Base-by-base conservation (phyloP, 805 yeast genomes). In the Wickerhamiella parazyma region DNA sequence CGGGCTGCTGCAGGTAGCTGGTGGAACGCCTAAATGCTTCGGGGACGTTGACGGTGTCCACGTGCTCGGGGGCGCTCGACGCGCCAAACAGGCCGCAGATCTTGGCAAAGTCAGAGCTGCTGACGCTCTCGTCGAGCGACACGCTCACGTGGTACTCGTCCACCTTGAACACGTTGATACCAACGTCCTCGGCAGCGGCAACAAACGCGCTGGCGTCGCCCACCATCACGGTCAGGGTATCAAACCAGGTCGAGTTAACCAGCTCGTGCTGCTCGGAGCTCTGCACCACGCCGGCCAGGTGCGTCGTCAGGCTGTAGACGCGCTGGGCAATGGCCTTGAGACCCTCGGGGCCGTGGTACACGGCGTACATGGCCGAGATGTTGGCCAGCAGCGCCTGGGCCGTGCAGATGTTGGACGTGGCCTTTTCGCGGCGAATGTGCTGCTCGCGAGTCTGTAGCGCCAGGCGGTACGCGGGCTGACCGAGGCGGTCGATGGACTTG, bases 401-500 rank as follows among this genome's bases (percentile, higher is more conserved):
- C 16, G 98, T 91, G 67, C 98, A 91, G 47, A 91, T 91, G 61
- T 91, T 91, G 24, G 95, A 85, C 16, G 98, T 91, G 12, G 98
- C 98, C 65, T 83, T 87, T 61, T 91, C 98, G 62, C 98, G 76
- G 63, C 87, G 83, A 59, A 91, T 91, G 62, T 91, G 98, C 62
- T 91, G 98, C 63, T 91, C 98, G 66, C 98, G 80, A 4, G 98
- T 91, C 68, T 91, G 98, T 53, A 91, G 71, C 3, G 98, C 97
- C 54, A 91, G 70, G 61, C 98, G 75, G 48, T 80, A 71, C 3
- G 96, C 97, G n/a, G 72, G 74, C 51, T 81, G 76, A 17, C 95
- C 96, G 42, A 87, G 67, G 57, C 97, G 73, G 61, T 89, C 98
- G 60, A 83, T 84, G 33, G 94, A 78, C 33, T 83, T 76, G 58